Evolutionary conservation across 345 rosid species (phyloP).

Genomic region (Rubroshorea leprosula): DNA sequence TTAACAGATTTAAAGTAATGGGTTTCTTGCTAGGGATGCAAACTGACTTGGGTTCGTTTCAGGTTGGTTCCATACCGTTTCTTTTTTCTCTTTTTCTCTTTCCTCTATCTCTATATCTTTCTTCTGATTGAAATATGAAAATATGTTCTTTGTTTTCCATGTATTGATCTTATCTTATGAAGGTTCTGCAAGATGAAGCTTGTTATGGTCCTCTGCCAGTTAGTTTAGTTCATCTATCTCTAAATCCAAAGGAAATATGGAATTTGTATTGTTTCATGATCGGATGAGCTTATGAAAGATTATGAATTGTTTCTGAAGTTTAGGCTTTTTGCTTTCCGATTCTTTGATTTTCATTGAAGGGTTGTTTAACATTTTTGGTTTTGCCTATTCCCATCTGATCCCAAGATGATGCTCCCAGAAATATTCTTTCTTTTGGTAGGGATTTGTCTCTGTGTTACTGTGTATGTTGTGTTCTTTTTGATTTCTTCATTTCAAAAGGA

Average conservation of each 20-base stretch:
- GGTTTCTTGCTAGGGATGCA: slow-evolving; percentile 27
- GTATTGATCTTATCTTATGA: not conserved
- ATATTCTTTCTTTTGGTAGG: not conserved
- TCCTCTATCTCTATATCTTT: too few relatives aligned
- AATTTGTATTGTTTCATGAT: slow-evolving; percentile 13
- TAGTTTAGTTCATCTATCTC: slow-evolving; percentile 8
- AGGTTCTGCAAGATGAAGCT: slow-evolving; percentile 9
- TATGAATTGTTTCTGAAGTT: not conserved
- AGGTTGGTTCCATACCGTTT: slow-evolving; percentile 28
- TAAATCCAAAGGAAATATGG: slow-evolving; percentile 8
- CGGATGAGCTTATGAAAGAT: slow-evolving; percentile 8
- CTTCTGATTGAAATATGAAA: not conserved
- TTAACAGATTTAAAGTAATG: slow-evolving; percentile 30
- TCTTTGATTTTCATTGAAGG: slow-evolving; percentile 2
- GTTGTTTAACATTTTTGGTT: not conserved
- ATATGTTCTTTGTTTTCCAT: slow-evolving; percentile 6
- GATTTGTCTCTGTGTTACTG: slow-evolving; percentile 5
- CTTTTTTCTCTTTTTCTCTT: not conserved
- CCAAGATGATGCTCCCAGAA: not conserved
- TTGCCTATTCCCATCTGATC: slow-evolving; percentile 5
- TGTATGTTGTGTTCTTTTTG: too few relatives aligned
- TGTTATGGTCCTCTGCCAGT: slow-evolving; percentile 2
- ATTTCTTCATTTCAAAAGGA: too few relatives aligned
- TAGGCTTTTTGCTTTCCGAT: not conserved
- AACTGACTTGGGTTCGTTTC: slow-evolving; percentile 21